Evolutionary conservation across 2,329 filamentous ascomycete species (phyloP).

Genomic region (Ascochyta lentis): DNA sequence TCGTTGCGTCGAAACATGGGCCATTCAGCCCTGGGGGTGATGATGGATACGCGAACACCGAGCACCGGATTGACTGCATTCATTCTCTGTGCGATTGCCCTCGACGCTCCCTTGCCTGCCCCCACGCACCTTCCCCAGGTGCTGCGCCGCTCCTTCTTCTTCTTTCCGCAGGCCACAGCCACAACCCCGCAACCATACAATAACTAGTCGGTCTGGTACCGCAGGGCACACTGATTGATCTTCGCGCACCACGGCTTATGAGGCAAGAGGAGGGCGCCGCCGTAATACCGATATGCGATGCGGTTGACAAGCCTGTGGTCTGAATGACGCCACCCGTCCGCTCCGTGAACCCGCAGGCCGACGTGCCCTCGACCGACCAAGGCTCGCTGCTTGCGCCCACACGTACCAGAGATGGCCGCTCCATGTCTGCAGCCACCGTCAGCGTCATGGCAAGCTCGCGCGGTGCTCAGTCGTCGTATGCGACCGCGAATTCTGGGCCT

Average conservation of each 20-base stretch:
- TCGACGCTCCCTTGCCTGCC: slow-evolving; percentile 22
- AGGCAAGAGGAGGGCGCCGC: slow-evolving; percentile 38
- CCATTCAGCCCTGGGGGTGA: neutral
- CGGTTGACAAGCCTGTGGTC: slow-evolving; percentile 45
- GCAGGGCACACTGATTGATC: slow-evolving; percentile 23
- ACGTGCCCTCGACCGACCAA: slow-evolving; percentile 43
- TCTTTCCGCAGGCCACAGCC: slow-evolving; percentile 19
- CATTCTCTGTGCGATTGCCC: slow-evolving; percentile 11
- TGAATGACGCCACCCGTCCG: slow-evolving; percentile 52
- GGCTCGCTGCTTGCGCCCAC: slow-evolving; percentile 54
- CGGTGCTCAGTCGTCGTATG: slow-evolving; percentile 67
- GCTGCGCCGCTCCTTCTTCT: slow-evolving; percentile 19
- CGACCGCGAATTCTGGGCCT: slow-evolving; percentile 67
- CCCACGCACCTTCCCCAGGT: slow-evolving; percentile 12
- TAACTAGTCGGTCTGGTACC: slow-evolving; percentile 19
- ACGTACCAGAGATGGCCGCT: slow-evolving; percentile 60
- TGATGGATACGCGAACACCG: slow-evolving; percentile 9
- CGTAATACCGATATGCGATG: slow-evolving; percentile 46
- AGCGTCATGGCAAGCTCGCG: slow-evolving; percentile 68
- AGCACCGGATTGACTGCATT: slow-evolving; percentile 2
- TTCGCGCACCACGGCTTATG: slow-evolving; percentile 39
- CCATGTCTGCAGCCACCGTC: slow-evolving; percentile 58
- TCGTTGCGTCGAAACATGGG: slow-evolving; percentile 11
- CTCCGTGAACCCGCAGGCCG: slow-evolving; percentile 49
- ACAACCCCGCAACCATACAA: slow-evolving; percentile 25